These are phyloP conservation scores for Pseudogymnoascus sp. DNA, from an alignment of 2,329 filamentous ascomycete species.

Conservation along the genomic window DNA sequence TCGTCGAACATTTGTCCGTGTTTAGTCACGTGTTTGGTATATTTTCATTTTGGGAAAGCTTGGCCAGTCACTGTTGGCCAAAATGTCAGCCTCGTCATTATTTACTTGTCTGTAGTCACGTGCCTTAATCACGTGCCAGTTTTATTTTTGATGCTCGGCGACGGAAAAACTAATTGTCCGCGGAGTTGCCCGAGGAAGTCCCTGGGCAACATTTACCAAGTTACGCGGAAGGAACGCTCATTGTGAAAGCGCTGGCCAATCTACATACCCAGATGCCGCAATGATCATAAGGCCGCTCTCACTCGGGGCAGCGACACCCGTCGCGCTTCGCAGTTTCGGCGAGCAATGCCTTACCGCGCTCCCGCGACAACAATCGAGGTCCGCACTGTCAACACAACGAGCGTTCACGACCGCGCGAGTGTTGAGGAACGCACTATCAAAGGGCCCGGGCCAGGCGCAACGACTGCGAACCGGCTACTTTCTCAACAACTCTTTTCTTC, in stretches of 20 bases:
- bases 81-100: neutral
- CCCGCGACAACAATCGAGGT: neutral
- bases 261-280: constrained; percentile 8
- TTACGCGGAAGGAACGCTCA: constrained; percentile 1
- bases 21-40: neutral
- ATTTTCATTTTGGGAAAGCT: neutral
- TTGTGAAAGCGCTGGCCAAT: constrained; percentile 1
- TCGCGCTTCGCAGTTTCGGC: neutral
- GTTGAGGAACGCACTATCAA: constrained; percentile 5
- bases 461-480: neutral
- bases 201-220: constrained; percentile 5
- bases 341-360: neutral
- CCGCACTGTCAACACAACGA: neutral
- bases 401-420: neutral
- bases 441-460: neutral
- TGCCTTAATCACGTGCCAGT: neutral
- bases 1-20: neutral
- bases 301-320: constrained; percentile 7
- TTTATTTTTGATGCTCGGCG: neutral
- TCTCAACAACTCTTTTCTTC: constrained; percentile 4
- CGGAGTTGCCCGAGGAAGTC: neutral
- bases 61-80: neutral
- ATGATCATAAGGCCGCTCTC: constrained; percentile 9
- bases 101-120: neutral
- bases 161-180: neutral